Base-by-base conservation (phyloP, 106 monocot genomes). In the Platanthera guangdongensis region DNA sequence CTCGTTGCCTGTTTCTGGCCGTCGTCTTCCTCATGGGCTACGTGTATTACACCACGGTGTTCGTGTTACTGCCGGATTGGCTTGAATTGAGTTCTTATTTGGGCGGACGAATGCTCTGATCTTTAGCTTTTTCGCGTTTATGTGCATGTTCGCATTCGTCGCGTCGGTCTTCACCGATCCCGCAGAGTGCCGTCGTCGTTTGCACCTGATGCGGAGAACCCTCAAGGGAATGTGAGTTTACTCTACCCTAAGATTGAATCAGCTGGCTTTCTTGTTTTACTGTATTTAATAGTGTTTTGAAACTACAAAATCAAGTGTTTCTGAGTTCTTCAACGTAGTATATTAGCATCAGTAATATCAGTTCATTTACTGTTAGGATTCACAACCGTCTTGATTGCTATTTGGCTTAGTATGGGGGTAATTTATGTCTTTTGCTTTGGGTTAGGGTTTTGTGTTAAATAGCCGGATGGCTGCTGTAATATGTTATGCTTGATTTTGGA, bases 1-100 rank as follows among this genome's bases (percentile, higher is more conserved):
- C 4, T 75, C 82, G 18, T 59, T 82, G 0, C 87, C 86, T 6
- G 74, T 86, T n/a, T 15, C 64, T 86, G 32, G 22, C 74, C 4
- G 88, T 84, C 63, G n/a, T 84, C 30, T 62, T 68, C 16, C 51
- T 82, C 47, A 77, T 88, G 76, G 73, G 22, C 3, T 86, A 82
- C 76, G 86, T 84, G 10, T 91, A 84, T 76, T 91, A 80, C 82
- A 21, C 84, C 7, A 88, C 88, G 11, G 84, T 91, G 50, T 88
- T 91, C 82, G 80, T 91, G 48, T 78, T 84, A 78, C 15, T 91
- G 50, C 84, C 86, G 49, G 81, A 59, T 22, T 91, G 86, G 91
- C 63, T 88, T 76, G 84, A 75, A 32, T 78, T 88, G 59, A 60
- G 48, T 30, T 76, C 82, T 32, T 45, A 76, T 51, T 50, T 76